phyloP scores from a whole-genome alignment of 2,329 filamentous ascomycete species.

The Colletotrichum sp. region DNA sequence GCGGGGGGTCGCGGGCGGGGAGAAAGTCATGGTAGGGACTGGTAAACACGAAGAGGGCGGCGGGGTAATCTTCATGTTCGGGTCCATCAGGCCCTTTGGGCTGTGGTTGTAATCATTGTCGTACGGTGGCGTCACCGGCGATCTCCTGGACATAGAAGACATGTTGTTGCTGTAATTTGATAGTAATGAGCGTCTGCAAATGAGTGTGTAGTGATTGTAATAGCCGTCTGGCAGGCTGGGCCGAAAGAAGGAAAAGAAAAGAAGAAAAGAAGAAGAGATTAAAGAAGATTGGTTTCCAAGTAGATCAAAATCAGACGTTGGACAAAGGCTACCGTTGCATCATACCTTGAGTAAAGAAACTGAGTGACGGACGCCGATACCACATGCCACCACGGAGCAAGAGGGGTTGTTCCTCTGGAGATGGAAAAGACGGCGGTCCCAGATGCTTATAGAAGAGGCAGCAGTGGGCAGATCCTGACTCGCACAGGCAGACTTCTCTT shows the following conservation, averaged over 20 bases:
- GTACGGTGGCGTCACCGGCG: conserved; percentile 17
- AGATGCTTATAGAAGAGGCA: conserved; percentile 13
- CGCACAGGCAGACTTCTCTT: not conserved
- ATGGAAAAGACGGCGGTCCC: conserved; percentile 1
- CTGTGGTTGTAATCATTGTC: not conserved
- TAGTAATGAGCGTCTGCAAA: conserved; percentile 8
- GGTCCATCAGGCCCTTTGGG: not conserved
- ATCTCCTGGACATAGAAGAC: conserved; percentile 4
- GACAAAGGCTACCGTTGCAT: not conserved
- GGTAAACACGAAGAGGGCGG: not conserved
- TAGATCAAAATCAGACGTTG: not conserved
- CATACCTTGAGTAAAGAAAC: not conserved
- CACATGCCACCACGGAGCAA: not conserved
- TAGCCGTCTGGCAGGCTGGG: not conserved
- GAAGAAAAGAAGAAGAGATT: not conserved
- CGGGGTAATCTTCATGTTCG: not conserved
- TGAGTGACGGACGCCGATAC: not conserved
- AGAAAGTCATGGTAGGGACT: conserved; percentile 18
- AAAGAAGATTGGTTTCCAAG: not conserved
- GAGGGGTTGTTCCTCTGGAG: conserved; percentile 10
- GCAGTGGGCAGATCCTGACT: conserved; percentile 7
- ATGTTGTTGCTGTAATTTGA: not conserved
- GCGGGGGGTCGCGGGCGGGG: conserved; percentile 28
- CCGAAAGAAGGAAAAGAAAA: not conserved
- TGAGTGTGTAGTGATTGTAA: not conserved